Conservation (phyloP, 176 grass and related monocot genomes). For the Tillandsia fasciculata region DNA sequence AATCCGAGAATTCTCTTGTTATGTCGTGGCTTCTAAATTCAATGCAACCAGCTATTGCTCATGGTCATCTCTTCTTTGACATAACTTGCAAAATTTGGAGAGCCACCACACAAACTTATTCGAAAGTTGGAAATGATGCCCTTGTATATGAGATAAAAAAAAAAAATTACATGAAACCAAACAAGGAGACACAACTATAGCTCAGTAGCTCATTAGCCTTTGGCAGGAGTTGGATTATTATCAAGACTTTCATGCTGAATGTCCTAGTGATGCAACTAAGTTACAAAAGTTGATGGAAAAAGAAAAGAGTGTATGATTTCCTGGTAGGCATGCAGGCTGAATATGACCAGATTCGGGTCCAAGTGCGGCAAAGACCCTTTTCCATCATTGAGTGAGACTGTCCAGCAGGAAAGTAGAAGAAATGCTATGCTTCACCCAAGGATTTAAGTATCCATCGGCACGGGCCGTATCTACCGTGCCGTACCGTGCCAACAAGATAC, state of each 20-base stretch:
- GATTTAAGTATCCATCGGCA: no score
- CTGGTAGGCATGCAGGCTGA: neutral
- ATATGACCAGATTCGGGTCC: slow-evolving; percentile 6
- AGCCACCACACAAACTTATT: slow-evolving; percentile 3
- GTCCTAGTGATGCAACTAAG: neutral
- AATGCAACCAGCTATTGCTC: neutral
- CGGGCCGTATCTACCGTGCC: no score
- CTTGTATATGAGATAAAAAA: slow-evolving; percentile 1
- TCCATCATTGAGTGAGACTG: neutral
- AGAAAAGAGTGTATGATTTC: slow-evolving; percentile 6
- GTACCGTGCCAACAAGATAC: no score
- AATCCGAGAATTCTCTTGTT: neutral
- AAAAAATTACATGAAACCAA: neutral
- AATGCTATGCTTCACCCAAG: neutral
- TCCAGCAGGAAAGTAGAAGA: neutral
- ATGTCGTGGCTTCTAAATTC: slow-evolving; percentile 1
- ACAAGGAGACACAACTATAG: neutral
- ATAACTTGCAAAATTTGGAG: neutral
- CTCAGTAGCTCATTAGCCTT: neutral
- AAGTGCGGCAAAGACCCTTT: neutral
- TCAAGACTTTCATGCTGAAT: neutral
- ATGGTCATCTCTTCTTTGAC: neutral
- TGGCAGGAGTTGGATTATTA: slow-evolving; percentile 5
- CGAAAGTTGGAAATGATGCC: slow-evolving; percentile 1
- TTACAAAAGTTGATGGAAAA: slow-evolving; percentile 5